A percentile compares a stretch with the other conserved stretches of the same genome.
These are phyloP conservation scores for Curvularia verruculosa DNA, from an alignment of 2,329 filamentous ascomycete genomes.

Conservation along the genomic window DNA sequence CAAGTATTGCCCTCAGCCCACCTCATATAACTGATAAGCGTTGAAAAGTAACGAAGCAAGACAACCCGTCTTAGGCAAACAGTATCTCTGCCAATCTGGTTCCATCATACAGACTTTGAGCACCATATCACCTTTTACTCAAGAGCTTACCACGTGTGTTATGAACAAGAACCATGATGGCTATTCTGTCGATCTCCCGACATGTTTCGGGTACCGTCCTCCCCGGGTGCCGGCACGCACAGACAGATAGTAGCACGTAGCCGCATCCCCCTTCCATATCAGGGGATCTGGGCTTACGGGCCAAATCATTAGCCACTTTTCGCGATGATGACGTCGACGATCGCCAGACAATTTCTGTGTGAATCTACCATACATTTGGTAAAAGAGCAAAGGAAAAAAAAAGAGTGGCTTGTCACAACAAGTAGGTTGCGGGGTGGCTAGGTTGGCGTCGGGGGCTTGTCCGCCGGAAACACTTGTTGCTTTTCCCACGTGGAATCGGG, in stretches of 20 bases:
- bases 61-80: neutral
- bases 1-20: neutral
- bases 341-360: neutral
- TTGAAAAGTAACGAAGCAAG: neutral
- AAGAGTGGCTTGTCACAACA: too few relatives aligned
- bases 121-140: neutral
- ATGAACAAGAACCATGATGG: neutral
- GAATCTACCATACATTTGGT: neutral
- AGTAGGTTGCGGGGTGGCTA: too few relatives aligned
- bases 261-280: neutral
- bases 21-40: neutral
- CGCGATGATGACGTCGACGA: slow-evolving; percentile 12
- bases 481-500: neutral
- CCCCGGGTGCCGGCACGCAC: slow-evolving; percentile 7
- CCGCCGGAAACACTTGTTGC: neutral
- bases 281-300: neutral
- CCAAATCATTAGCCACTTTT: neutral
- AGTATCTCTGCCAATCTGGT: neutral
- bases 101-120: neutral
- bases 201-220: slow-evolving; percentile 9
- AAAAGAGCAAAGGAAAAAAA: too few relatives aligned
- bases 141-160: neutral
- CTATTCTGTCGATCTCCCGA: slow-evolving; percentile 25
- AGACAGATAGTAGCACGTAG: neutral
- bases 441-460: too few relatives aligned